These are phyloP conservation scores for Amaranthus palmeri DNA, from an alignment of 148 eudicot species.

Conservation along the genomic window DNA sequence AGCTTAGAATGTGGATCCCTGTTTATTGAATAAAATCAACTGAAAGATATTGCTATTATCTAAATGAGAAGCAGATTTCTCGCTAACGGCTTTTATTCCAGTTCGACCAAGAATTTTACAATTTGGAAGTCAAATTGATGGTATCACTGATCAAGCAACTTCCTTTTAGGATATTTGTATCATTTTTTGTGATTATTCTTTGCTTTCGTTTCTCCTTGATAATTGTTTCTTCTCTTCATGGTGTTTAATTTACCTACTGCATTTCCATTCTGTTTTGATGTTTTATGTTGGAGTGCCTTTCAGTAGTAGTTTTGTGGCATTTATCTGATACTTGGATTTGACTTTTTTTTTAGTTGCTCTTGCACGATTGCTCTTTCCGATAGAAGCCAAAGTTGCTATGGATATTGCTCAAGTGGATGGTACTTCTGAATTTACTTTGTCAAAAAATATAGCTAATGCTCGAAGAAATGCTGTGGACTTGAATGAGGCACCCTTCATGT, in stretches of 20 bases:
- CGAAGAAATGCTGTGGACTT: conserved; percentile 63
- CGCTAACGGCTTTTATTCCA: too few species aligned
- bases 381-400: conserved; percentile 93
- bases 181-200: too few species aligned
- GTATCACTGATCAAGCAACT: too few species aligned
- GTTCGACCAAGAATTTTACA: too few species aligned
- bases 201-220: too few species aligned
- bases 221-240: too few species aligned
- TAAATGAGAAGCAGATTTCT: too few species aligned
- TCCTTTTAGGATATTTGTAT: too few species aligned
- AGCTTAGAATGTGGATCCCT: too few species aligned
- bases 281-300: not conserved
- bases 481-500: conserved; percentile 77
- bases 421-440: conserved; percentile 58
- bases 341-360: conserved; percentile 56
- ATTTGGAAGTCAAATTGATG: too few species aligned
- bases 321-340: not conserved
- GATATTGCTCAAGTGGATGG: conserved; percentile 96
- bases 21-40: too few species aligned
- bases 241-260: not conserved
- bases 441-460: conserved; percentile 44
- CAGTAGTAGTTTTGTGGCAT: not conserved
- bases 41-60: too few species aligned
- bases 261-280: not conserved
- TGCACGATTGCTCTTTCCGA: conserved; percentile 76